Evolutionary conservation across 2,329 filamentous ascomycete genomes (phyloP), one percentile per base, ranked within the genome.

Genomic region (Epichloe coenophiala): DNA sequence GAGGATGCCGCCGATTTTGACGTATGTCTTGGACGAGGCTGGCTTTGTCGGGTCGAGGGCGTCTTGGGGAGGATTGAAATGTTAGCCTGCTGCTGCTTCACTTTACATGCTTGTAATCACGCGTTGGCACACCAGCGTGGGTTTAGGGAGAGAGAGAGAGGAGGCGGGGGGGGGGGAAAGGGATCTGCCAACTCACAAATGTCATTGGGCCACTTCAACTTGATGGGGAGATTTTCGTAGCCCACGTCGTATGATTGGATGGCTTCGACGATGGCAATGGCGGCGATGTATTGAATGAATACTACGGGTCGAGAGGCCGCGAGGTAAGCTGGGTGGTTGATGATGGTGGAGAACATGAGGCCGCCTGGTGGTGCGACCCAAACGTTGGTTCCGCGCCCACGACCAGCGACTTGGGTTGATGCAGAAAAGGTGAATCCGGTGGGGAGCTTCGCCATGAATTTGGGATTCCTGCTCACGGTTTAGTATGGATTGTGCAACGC

Each of bases 201-300:
- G 62, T 98, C 93, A 60, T 98, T 98, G 11, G 93, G 93, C 93
- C 93, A 98, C 66, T 98, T 98, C 35, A 98, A 70, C 63, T 86
- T 89, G 40, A 98, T 76, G 1, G 87, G 86, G 4, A 97, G 66
- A 0, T 80, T 72, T 5, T 79, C 74, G 65, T 94, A 97, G 7
- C 83, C 87, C 2, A 68, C 67, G 46, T 84, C 88, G 61, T 97
- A 97, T 27, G 74, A 76, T 55, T 86, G 83, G 55, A 97, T 83
- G 0, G 88, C 91, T 54, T 87, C 79, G 3, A 94, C 84, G 42
- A 91, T 85, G 40, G 93, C 90, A 44, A 98, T 79, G 1, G 89
- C 90, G 0, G 88, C 83, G 13, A 98, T 77, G 63, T 98, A 98
- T 65, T 97, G 93, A 31, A 97, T 75, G 66, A 98, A 97, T 1